Percentiles rank a stretch among this genome's conserved stretches.
Evolutionary conservation across 2,329 filamentous ascomycete genomes (phyloP).

Genomic region (Pseudogymnoascus sp.): DNA sequence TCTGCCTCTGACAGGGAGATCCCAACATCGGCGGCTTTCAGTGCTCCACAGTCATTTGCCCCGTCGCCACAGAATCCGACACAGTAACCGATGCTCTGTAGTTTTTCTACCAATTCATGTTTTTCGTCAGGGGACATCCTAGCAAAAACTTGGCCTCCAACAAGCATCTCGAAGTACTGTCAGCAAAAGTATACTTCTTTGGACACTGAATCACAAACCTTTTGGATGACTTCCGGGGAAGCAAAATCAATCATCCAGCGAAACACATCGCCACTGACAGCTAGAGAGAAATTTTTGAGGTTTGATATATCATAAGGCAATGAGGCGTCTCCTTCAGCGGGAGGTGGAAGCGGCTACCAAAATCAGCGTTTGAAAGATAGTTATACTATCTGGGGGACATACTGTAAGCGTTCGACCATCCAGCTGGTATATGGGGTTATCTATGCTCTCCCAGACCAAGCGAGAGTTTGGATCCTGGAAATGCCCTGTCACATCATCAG

Average conservation of each 20-base stretch:
- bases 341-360: conserved; percentile 57
- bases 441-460: conserved; percentile 89
- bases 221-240: conserved; percentile 65
- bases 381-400: conserved; percentile 20
- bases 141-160: conserved; percentile 86
- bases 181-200: conserved; percentile 10
- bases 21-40: conserved; percentile 95
- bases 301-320: conserved; percentile 78
- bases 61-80: conserved; percentile 95
- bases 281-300: conserved; percentile 76
- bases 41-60: conserved; percentile 91
- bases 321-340: conserved; percentile 67
- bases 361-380: conserved; percentile 12
- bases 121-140: conserved; percentile 99
- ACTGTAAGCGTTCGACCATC: conserved; percentile 70
- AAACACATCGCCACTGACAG: conserved; percentile 88
- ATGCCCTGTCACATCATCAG: conserved; percentile 42
- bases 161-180: conserved; percentile 59
- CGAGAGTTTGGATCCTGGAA: conserved; percentile 62
- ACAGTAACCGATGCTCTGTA: conserved; percentile 93
- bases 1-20: conserved; percentile 96
- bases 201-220: conserved; percentile 37
- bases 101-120: conserved; percentile 91
- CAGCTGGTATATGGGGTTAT: conserved; percentile 68
- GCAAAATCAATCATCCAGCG: conserved; percentile 94